These are phyloP conservation scores for Podospora pseudoanserina DNA, from an alignment of 495 filamentous ascomycete genomes.

Conservation along the genomic window DNA sequence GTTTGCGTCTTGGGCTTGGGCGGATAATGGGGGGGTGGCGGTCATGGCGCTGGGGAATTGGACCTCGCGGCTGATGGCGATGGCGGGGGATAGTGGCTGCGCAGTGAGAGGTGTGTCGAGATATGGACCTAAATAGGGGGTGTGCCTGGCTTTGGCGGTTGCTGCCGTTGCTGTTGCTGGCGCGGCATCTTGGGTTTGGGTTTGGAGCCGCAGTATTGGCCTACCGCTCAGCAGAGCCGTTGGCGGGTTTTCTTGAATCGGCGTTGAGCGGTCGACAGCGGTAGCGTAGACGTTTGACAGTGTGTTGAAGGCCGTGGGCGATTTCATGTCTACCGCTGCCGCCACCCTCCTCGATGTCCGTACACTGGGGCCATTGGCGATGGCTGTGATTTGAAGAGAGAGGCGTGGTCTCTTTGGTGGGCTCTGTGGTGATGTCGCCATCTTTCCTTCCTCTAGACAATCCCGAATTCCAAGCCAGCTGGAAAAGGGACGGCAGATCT, in stretches of 20 bases:
- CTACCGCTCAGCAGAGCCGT: constrained; percentile 37
- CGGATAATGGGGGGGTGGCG: constrained; percentile 49
- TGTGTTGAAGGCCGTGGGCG: constrained; percentile 78
- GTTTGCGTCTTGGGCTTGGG: constrained; percentile 39
- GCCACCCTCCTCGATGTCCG: constrained; percentile 36
- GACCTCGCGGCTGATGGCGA: constrained; percentile 9
- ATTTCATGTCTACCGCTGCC: constrained; percentile 54
- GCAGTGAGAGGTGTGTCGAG: constrained; percentile 47
- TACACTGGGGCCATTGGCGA: constrained; percentile 29
- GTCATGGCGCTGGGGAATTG: constrained; percentile 32
- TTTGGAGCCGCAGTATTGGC: constrained; percentile 46
- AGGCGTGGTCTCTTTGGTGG: constrained; percentile 68
- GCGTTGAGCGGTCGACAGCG: constrained; percentile 61
- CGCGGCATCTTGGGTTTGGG: constrained; percentile 20
- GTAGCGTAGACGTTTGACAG: constrained; percentile 74
- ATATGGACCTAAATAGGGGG: constrained; percentile 32
- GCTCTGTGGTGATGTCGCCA: constrained; percentile 39
- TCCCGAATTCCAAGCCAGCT: constrained; percentile 21
- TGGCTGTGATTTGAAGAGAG: constrained; percentile 67
- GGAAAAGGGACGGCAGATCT: constrained; percentile 15
- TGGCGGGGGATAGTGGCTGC: constrained; percentile 41
- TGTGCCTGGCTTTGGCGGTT: constrained; percentile 32
- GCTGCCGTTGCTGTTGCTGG: constrained; percentile 13
- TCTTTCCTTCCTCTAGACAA: constrained; percentile 14
- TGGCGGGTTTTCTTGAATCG: constrained; percentile 40